Evolutionary conservation across 1,139 yeast genomes (phyloP).

Genomic region (Taphrina betulina): DNA sequence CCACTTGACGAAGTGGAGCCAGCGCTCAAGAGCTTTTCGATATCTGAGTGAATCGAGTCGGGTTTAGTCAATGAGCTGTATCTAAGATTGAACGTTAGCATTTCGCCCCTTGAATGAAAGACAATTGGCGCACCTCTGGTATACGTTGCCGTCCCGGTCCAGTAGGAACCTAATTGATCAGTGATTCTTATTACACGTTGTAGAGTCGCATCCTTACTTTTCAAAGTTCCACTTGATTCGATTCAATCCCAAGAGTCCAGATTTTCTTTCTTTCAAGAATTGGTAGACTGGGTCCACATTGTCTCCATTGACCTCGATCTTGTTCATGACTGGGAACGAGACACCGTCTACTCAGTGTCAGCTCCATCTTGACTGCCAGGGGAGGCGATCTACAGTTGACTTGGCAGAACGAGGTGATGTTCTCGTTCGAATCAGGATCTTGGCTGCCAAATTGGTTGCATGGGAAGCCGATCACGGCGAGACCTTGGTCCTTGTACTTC

Average conservation of each 20-base stretch:
- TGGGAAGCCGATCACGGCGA: constrained; percentile 87
- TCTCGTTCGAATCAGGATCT: constrained; percentile 73
- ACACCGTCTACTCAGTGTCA: constrained; percentile 17
- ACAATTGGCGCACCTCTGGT: constrained; percentile 49
- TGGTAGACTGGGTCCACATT: constrained; percentile 76
- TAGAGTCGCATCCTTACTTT: too few relatives aligned
- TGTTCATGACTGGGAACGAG: constrained; percentile 76
- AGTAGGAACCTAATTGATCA: too few relatives aligned
- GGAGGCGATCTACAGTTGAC: constrained; percentile 55
- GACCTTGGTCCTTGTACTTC: constrained; percentile 70
- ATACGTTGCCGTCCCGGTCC: constrained; percentile 69
- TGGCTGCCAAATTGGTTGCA: constrained; percentile 85
- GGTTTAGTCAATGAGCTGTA: constrained; percentile 73
- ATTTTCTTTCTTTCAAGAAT: constrained; percentile 63
- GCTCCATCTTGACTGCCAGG: constrained; percentile 46
- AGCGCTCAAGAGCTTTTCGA: constrained; percentile 32
- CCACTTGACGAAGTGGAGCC: background rate
- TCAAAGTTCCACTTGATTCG: constrained; percentile 32
- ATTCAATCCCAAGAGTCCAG: constrained; percentile 25
- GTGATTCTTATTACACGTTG: constrained; percentile 62
- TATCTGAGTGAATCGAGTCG: constrained; percentile 32
- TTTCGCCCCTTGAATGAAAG: background rate
- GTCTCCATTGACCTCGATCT: constrained; percentile 85
- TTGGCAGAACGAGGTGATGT: constrained; percentile 64
- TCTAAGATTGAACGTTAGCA: background rate